Percentiles rank a stretch among this genome's conserved stretches.
phyloP scores from a whole-genome alignment of 192 early-diverging fungal species.

The Coemansia sp. region DNA sequence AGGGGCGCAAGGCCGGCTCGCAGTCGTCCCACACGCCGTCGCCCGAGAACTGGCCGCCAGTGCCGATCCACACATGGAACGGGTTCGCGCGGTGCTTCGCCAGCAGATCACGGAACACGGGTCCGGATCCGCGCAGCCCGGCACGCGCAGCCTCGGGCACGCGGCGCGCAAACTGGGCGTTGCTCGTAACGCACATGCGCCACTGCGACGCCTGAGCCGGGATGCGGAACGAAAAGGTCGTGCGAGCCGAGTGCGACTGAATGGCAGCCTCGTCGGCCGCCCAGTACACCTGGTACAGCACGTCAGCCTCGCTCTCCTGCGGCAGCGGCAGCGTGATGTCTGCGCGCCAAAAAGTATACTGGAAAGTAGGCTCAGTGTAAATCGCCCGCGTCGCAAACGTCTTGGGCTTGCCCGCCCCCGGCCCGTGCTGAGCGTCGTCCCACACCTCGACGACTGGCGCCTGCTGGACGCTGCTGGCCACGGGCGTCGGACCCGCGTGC shows the following conservation, averaged over 20 bases:
- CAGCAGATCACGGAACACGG: conserved; percentile 55
- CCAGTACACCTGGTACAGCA: conserved; percentile 48
- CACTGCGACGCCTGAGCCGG: conserved; percentile 51
- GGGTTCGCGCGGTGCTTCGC: conserved; percentile 63
- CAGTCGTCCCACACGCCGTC: conserved; percentile 61
- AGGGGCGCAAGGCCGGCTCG: conserved; percentile 61
- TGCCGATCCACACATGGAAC: conserved; percentile 70
- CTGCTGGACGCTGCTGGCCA: conserved; percentile 1
- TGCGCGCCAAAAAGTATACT: conserved; percentile 53
- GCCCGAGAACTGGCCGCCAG: conserved; percentile 69
- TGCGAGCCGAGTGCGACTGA: conserved; percentile 37
- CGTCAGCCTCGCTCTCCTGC: conserved; percentile 39
- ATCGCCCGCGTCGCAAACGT: conserved; percentile 34
- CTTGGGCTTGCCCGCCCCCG: conserved; percentile 51
- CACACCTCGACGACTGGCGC: conserved; percentile 37
- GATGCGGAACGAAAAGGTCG: conserved; percentile 43
- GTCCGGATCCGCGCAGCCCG: conserved; percentile 38
- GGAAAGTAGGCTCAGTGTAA: conserved; percentile 51
- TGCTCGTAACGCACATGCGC: conserved; percentile 51
- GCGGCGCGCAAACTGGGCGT: conserved; percentile 33
- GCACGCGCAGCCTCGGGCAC: conserved; percentile 33
- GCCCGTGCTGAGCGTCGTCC: conserved; percentile 52
- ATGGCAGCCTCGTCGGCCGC: conserved; percentile 40
- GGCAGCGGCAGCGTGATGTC: conserved; percentile 37
- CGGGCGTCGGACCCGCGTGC: conserved; percentile 31